Conservation (phyloP, 441 rosid species). For the Gossypium davidsonii region DNA sequence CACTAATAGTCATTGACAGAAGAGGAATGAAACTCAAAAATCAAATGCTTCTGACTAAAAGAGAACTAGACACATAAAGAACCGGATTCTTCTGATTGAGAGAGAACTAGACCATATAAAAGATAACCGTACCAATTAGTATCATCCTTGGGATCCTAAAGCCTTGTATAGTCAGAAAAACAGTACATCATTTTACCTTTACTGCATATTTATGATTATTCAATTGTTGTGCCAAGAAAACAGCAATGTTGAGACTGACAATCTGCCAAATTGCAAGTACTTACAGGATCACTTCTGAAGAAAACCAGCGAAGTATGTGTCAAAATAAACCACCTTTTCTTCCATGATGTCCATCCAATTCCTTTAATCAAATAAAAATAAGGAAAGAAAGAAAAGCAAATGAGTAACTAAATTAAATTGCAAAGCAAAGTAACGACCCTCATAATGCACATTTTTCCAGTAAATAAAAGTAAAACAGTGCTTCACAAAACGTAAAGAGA, state of each 20-base stretch:
- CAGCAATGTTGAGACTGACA: background rate
- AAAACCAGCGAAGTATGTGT: constrained; percentile 91
- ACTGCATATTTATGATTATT: background rate
- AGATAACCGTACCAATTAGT: background rate
- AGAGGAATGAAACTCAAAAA: background rate
- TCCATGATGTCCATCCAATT: constrained; percentile 99
- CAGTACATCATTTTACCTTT: background rate
- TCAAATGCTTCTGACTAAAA: background rate
- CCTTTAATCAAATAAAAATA: constrained; percentile 39
- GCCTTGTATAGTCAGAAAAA: background rate
- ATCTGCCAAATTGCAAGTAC: constrained; percentile 24
- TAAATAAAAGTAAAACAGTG: background rate
- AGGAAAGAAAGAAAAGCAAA: background rate
- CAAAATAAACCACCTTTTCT: constrained; percentile 96
- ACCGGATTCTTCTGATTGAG: background rate
- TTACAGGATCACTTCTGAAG: constrained; percentile 97
- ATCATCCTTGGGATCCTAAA: background rate
- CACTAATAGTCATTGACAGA: background rate
- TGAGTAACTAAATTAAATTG: background rate
- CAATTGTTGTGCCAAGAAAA: background rate
- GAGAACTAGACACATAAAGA: background rate
- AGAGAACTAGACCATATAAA: background rate
- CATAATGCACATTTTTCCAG: background rate
- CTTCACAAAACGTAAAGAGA: constrained; percentile 1
- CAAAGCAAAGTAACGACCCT: background rate